These are phyloP conservation scores for Lanmaoa pseudosensibilis DNA, from an alignment of 768 basidiomycete genomes.

Conservation along the genomic window DNA sequence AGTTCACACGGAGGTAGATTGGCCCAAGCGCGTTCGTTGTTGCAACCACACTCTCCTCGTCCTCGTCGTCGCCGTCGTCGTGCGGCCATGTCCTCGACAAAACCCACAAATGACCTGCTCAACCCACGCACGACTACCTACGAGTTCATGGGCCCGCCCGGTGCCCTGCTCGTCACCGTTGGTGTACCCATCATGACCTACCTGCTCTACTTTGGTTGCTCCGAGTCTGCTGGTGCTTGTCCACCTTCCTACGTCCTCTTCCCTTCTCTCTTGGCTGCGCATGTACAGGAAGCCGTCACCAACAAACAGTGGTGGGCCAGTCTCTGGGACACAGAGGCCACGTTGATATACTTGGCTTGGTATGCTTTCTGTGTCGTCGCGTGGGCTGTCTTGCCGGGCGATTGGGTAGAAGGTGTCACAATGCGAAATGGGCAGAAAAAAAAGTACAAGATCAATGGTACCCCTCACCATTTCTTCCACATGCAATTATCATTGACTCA, in stretches of 20 bases:
- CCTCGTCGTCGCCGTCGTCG: neutral
- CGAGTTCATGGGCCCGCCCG: conserved; percentile 83
- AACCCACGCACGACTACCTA: conserved; percentile 73
- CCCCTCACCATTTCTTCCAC: conserved; percentile 17
- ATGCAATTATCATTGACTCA: neutral
- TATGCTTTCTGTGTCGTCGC: conserved; percentile 82
- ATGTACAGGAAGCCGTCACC: conserved; percentile 48
- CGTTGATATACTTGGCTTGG: conserved; percentile 80
- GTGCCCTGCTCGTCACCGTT: conserved; percentile 68
- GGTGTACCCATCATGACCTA: conserved; percentile 73
- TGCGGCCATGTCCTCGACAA: conserved; percentile 21
- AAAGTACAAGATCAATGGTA: conserved; percentile 95
- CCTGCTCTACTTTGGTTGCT: conserved; percentile 75
- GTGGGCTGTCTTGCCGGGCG: conserved; percentile 79
- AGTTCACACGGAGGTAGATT: conserved; percentile 6
- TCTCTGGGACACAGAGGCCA: conserved; percentile 83
- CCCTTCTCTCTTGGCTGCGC: conserved; percentile 33
- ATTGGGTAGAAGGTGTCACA: conserved; percentile 65
- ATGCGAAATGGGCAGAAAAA: conserved; percentile 76
- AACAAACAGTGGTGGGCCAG: conserved; percentile 61
- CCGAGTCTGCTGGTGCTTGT: conserved; percentile 68
- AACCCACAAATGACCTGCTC: conserved; percentile 38
- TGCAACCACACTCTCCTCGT: neutral
- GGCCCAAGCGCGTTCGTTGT: neutral
- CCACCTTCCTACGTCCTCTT: conserved; percentile 50